Base-by-base conservation (phyloP, 495 filamentous ascomycete genomes). In the Physcia stellaris region DNA sequence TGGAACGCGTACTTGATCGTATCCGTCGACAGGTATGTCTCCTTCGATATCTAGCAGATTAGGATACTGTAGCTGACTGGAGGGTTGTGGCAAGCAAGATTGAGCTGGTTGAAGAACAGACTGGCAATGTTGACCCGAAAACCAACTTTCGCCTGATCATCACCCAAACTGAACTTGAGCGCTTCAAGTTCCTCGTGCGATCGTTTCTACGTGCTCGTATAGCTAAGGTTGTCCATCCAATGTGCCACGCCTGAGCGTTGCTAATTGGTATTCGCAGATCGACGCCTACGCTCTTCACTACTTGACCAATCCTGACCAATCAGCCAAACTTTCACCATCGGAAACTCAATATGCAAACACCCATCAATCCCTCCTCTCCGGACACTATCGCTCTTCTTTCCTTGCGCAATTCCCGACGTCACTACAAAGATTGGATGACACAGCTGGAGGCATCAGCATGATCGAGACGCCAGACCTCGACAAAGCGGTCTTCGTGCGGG, bases 101-200 rank as follows among this genome's bases (percentile, higher is more conserved):
- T 27, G 55, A 61, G 45, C 56, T 59, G 20, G 55, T 68, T 23
- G 55, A 63, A 52, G 55, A 58, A 16, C 58, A 59, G 47, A 66
- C 55, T 17, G 80, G 75, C 41, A 73, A 79, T 48, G 70, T 86
- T 67, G 85, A 90, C 50, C 79, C 86, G 9, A 86, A 78, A 50
- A 75, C 83, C 40, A 94, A 92, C 58, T 92, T 98, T 55, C 73
- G 70, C 45, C 79, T 96, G 47, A 92, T 95, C 32, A 79, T 98
- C 45, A 76, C 95, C 40, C 90, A 98, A 65, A 96, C 92, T 19
- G 90, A 98, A 65, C 75, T 96, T 35, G 83, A 94, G 57, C 67
- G 90, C 27, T 88, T 80, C 57, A 93, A 93, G 64, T 96, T 80
- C 53, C 66, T 96, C 24, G 67, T 95, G 24, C 75, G 90, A 41